phyloP scores from a whole-genome alignment of 1,284 basidiomycete species.

The Moniliella sp. region DNA sequence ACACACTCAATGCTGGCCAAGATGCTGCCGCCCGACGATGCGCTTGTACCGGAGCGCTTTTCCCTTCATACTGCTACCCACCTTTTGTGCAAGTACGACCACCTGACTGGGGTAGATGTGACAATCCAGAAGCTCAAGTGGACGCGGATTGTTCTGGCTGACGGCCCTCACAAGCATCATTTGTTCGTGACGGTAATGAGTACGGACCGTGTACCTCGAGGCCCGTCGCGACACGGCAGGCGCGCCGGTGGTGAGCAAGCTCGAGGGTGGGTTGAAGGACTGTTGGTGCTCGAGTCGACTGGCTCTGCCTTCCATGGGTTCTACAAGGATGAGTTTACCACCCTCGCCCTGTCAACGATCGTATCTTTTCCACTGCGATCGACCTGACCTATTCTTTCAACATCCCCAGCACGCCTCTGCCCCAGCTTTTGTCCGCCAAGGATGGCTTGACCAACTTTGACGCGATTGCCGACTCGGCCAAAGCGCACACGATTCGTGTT shows the following conservation, averaged over 20 bases:
- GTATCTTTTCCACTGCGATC: slow-evolving; percentile 27
- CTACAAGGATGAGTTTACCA: slow-evolving; percentile 66
- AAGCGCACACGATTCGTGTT: slow-evolving; percentile 50
- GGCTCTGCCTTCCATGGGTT: slow-evolving; percentile 70
- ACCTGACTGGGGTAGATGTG: slow-evolving; percentile 50
- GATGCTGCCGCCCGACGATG: no score
- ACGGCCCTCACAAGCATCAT: slow-evolving; percentile 48
- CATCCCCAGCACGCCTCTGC: slow-evolving; percentile 42
- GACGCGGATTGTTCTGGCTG: slow-evolving; percentile 53
- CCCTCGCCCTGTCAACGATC: slow-evolving; percentile 39
- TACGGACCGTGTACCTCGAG: slow-evolving; percentile 49
- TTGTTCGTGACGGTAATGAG: slow-evolving; percentile 78
- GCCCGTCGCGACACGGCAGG: slow-evolving; percentile 39
- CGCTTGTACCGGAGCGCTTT: slow-evolving; percentile 51
- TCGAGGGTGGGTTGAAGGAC: slow-evolving; percentile 17
- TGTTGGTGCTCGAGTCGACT: slow-evolving; percentile 57
- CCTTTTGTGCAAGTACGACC: slow-evolving; percentile 60
- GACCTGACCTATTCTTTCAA: slow-evolving; percentile 12
- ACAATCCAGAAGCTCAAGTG: slow-evolving; percentile 64
- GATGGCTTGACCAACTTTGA: slow-evolving; percentile 23
- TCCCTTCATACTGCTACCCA: slow-evolving; percentile 66
- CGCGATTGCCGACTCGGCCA: slow-evolving; percentile 41
- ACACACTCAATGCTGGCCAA: slow-evolving; percentile 49
- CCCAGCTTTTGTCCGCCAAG: background rate
- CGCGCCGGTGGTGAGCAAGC: slow-evolving; percentile 8